Evolutionary conservation across 2,329 filamentous ascomycete species (phyloP).

Genomic region (Fusarium vanettenii): DNA sequence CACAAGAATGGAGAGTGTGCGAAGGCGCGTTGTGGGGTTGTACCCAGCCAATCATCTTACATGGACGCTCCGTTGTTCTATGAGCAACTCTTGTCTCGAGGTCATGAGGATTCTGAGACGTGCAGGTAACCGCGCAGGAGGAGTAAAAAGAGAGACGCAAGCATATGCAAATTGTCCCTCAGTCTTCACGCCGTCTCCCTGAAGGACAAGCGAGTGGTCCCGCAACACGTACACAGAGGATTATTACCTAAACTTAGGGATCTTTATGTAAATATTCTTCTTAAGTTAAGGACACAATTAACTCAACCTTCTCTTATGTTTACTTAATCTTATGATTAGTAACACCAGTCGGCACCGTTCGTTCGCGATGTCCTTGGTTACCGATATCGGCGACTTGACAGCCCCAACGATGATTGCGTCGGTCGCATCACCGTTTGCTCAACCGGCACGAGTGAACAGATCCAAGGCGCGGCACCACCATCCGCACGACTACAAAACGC

Average conservation of each 20-base stretch:
- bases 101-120: not conserved
- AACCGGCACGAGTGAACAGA: not conserved
- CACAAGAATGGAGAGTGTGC: not conserved
- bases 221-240: not conserved
- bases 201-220: not conserved
- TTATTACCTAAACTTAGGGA: not conserved
- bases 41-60: not conserved
- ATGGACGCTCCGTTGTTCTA: not conserved
- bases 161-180: not conserved
- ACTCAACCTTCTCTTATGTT: not conserved
- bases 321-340: not conserved
- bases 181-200: not conserved
- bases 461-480: not conserved
- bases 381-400: not conserved
- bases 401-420: not conserved
- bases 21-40: not conserved
- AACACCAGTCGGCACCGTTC: not conserved
- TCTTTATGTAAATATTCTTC: not conserved
- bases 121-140: not conserved
- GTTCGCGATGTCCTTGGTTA: not conserved
- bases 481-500: not conserved
- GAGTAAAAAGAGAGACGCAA: not conserved
- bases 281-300: not conserved
- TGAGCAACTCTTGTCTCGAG: not conserved
- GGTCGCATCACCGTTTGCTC: not conserved